Evolutionary conservation across 1,284 basidiomycete genomes (phyloP).

Genomic region (Sanguinoderma infundibulare): DNA sequence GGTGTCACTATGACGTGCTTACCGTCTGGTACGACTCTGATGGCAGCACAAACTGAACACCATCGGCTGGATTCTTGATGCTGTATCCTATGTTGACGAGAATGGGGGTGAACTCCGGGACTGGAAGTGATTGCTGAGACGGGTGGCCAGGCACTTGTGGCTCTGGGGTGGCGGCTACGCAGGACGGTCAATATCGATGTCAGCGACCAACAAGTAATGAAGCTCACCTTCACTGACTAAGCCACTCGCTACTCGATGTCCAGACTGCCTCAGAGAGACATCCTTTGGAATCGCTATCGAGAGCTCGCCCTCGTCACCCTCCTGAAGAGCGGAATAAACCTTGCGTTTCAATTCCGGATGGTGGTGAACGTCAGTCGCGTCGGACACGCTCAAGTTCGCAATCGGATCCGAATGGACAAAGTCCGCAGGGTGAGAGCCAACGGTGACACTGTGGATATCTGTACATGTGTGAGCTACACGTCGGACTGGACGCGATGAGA

Average conservation of each 20-base stretch:
- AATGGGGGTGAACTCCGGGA: slow-evolving; percentile 79
- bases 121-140: slow-evolving; percentile 44
- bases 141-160: slow-evolving; percentile 69
- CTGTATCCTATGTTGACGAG: slow-evolving; percentile 81
- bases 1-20: slow-evolving; percentile 40
- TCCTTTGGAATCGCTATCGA: slow-evolving; percentile 89
- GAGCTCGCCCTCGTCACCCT: slow-evolving; percentile 92
- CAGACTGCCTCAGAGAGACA: slow-evolving; percentile 69
- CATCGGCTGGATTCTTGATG: slow-evolving; percentile 81
- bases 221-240: slow-evolving; percentile 53
- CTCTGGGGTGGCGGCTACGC: slow-evolving; percentile 73
- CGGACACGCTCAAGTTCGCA: slow-evolving; percentile 67
- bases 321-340: slow-evolving; percentile 88
- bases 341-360: slow-evolving; percentile 95
- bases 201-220: not conserved
- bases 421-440: slow-evolving; percentile 70
- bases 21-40: slow-evolving; percentile 85
- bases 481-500: slow-evolving; percentile 1
- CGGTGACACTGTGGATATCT: slow-evolving; percentile 79
- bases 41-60: slow-evolving; percentile 86
- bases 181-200: not conserved
- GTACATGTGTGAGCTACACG: slow-evolving; percentile 18
- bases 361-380: slow-evolving; percentile 83
- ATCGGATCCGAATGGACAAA: slow-evolving; percentile 82
- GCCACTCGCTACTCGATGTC: slow-evolving; percentile 44